Base-by-base conservation (phyloP, 148 eudicot genomes). In the Diospyros kaki region DNA sequence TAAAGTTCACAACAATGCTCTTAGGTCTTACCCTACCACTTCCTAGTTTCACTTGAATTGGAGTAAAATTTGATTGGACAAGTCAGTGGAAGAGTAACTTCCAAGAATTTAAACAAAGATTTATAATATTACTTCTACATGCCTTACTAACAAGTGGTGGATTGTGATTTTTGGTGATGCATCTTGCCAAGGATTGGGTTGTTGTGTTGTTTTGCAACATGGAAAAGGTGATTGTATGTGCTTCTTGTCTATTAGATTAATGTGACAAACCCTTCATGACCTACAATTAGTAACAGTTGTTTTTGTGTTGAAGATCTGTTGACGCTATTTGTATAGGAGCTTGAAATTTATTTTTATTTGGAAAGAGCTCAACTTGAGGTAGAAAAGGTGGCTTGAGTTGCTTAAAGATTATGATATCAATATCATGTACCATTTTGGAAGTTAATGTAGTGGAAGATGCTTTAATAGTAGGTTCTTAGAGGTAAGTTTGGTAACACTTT, bases 281-380 rank as follows among this genome's bases (percentile, higher is more conserved):
- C 17, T 72, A 12, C 64, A 72, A 11, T 72, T 72, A 14, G 42
- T 40, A 5, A n/a, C 53, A 4, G 8, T 72, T 1, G 58, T 72
- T 12, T 71, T 72, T 72, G 55, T 53, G 4, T 6, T 72, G 0
- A 58, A 72, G 46, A 68, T 58, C 4, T 72, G 66, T 65, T 5
- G 74, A 2, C 53, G 58, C 44, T 72, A 72, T 4, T 15, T 72
- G 5, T 72, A 72, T 41, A 14, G 53, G 6, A 14, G 58, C 3
- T 72, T 72, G 28, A 72, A 72, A 14, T 72, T 58, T 17, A 71
- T 71, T 40, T 71, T 71, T 4, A 71, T 63, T n/a, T 50, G 14
- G 42, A 71, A 71, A 48, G 65, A 58, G 18, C 50, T 17, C 1
- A 72, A 72, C 44, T 15, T 72, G 66, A 42, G 54, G 8, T n/a